These are phyloP conservation scores for Iris pallida DNA, from an alignment of 116 monocot species.

Conservation along the genomic window DNA sequence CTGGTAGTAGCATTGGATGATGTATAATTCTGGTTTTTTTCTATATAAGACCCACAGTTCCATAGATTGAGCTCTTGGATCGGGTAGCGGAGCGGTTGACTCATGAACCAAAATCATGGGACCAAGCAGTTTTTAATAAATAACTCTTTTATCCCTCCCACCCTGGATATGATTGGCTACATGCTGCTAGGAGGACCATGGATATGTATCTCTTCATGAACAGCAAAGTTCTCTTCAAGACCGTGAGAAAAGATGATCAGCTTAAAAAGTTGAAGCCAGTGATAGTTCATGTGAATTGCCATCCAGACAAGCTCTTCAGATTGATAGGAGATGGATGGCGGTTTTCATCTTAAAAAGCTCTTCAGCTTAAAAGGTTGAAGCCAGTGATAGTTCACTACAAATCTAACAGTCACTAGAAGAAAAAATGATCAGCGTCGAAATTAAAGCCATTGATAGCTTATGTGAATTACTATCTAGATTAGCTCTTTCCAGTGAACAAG, in stretches of 20 bases:
- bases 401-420: too few species aligned
- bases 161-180: constrained; percentile 83
- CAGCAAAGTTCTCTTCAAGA: constrained; percentile 92
- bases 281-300: constrained; percentile 85
- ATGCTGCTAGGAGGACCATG: constrained; percentile 86
- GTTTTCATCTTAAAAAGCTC: too few species aligned
- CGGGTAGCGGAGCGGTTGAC: constrained; percentile 64
- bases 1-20: constrained; percentile 85
- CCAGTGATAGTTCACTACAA: constrained; percentile 84
- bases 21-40: constrained; percentile 94
- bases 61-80: constrained; percentile 91
- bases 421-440: too few species aligned
- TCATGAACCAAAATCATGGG: constrained; percentile 54
- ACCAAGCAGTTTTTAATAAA: constrained; percentile 94
- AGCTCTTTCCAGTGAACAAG: too few species aligned
- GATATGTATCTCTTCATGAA: constrained; percentile 97
- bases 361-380: constrained; percentile 42
- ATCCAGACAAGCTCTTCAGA: constrained; percentile 72
- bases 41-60: constrained; percentile 75
- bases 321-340: too few species aligned
- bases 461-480: constrained; percentile 89
- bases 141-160: constrained; percentile 78
- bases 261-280: constrained; percentile 67
- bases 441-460: too few species aligned
- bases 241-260: constrained; percentile 55